Conservation (phyloP, 495 filamentous ascomycete species). For the Penicillium cinerascens region DNA sequence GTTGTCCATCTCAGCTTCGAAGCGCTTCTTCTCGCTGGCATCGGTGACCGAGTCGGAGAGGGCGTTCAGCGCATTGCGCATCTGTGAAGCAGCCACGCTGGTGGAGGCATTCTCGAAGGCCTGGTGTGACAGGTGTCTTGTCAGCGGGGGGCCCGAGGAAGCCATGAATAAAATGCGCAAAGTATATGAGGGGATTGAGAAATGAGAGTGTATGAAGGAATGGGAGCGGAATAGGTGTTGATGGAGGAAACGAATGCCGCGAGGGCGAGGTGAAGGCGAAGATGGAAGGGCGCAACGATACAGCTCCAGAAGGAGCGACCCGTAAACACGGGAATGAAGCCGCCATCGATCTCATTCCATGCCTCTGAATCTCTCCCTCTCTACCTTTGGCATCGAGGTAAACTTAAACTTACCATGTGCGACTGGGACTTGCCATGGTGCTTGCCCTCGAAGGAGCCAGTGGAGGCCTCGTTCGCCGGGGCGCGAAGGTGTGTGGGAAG, state of each 20-base stretch:
- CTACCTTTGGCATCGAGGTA: neutral
- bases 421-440: slow-evolving; percentile 95
- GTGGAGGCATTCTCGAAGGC: slow-evolving; percentile 99
- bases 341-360: neutral
- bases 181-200: neutral
- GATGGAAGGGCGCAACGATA: neutral
- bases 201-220: neutral
- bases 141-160: slow-evolving; percentile 10
- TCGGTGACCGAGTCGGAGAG: slow-evolving; percentile 88
- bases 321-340: neutral
- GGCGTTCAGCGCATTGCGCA: slow-evolving; percentile 95
- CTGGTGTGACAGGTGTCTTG: slow-evolving; percentile 43
- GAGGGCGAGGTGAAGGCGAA: neutral
- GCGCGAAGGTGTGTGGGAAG: slow-evolving; percentile 79
- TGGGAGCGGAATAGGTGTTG: neutral
- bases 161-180: neutral
- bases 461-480: slow-evolving; percentile 43
- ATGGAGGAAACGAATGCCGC: neutral
- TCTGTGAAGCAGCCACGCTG: slow-evolving; percentile 94
- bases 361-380: neutral
- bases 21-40: slow-evolving; percentile 76
- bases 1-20: slow-evolving; percentile 99
- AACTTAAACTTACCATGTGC: slow-evolving; percentile 75
- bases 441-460: slow-evolving; percentile 57
- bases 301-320: neutral